Percentiles rank a stretch among this genome's conserved stretches.
Evolutionary conservation across 345 rosid genomes (phyloP).

Genomic region (Isatis tinctoria): DNA sequence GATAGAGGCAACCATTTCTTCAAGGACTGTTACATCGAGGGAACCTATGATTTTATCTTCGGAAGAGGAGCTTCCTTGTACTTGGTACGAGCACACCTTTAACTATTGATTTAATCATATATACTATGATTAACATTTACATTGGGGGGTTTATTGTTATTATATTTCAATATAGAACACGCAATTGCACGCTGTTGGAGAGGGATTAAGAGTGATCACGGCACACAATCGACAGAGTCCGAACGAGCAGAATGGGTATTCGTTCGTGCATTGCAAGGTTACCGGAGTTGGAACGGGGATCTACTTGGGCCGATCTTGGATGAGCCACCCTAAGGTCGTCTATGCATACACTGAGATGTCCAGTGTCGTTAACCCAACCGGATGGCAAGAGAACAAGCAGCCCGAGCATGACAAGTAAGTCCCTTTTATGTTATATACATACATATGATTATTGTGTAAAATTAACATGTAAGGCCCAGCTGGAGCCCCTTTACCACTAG

Average conservation of each 20-base stretch:
- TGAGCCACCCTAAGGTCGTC: constrained; percentile 41
- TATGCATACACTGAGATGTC: constrained; percentile 50
- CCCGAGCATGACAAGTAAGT: constrained; percentile 35
- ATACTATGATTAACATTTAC: neutral
- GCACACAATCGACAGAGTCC: constrained; percentile 37
- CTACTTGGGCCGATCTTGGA: constrained; percentile 66
- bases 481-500: too few species aligned
- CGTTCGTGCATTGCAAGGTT: constrained; percentile 42
- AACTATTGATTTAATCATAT: neutral
- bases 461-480: too few species aligned
- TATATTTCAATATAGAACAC: constrained; percentile 35
- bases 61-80: constrained; percentile 50
- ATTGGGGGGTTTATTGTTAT: neutral
- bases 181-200: constrained; percentile 37
- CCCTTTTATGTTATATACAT: neutral
- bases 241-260: constrained; percentile 32
- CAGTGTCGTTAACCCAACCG: constrained; percentile 33
- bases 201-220: constrained; percentile 40
- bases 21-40: constrained; percentile 39
- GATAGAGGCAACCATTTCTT: constrained; percentile 48
- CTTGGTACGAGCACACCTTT: constrained; percentile 27
- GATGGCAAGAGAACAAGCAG: constrained; percentile 43
- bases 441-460: neutral
- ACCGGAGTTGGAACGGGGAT: constrained; percentile 37
- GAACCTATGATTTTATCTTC: constrained; percentile 51